phyloP scores from a whole-genome alignment of 108 stramenopile species.

The Conticribra weissflogii region DNA sequence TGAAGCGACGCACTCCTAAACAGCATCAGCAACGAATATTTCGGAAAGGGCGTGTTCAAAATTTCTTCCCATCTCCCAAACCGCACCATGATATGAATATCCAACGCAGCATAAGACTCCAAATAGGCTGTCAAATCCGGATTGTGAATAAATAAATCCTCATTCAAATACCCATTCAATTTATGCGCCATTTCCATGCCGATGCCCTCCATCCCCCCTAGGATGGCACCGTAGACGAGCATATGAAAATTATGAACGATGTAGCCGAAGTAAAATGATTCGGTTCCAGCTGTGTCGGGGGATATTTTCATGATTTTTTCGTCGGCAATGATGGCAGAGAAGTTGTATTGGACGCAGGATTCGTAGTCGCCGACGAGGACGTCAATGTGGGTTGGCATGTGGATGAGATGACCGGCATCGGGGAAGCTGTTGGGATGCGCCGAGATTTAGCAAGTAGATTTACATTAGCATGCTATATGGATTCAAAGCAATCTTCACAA shows the following conservation, averaged over 20 bases:
- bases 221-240: slow-evolving; percentile 76
- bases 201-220: slow-evolving; percentile 81
- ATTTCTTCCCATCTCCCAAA: slow-evolving; percentile 88
- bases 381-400: slow-evolving; percentile 89
- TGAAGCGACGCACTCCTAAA: slow-evolving; percentile 67
- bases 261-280: slow-evolving; percentile 88
- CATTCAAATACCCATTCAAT: slow-evolving; percentile 59
- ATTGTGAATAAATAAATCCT: slow-evolving; percentile 70
- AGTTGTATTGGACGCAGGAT: slow-evolving; percentile 74
- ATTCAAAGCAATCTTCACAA: no score
- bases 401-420: slow-evolving; percentile 84
- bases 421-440: slow-evolving; percentile 50
- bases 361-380: slow-evolving; percentile 88
- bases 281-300: slow-evolving; percentile 73
- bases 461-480: slow-evolving; percentile 1
- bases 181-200: slow-evolving; percentile 69
- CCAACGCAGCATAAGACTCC: slow-evolving; percentile 81
- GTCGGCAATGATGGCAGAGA: slow-evolving; percentile 74
- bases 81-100: slow-evolving; percentile 82
- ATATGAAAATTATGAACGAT: slow-evolving; percentile 89
- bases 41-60: slow-evolving; percentile 60
- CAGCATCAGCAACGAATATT: slow-evolving; percentile 73
- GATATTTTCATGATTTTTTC: slow-evolving; percentile 58
- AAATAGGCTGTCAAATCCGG: slow-evolving; percentile 77
- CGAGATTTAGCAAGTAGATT: no score